Base-by-base conservation (phyloP, 2,329 filamentous ascomycete genomes). In the Phialophora expanda region DNA sequence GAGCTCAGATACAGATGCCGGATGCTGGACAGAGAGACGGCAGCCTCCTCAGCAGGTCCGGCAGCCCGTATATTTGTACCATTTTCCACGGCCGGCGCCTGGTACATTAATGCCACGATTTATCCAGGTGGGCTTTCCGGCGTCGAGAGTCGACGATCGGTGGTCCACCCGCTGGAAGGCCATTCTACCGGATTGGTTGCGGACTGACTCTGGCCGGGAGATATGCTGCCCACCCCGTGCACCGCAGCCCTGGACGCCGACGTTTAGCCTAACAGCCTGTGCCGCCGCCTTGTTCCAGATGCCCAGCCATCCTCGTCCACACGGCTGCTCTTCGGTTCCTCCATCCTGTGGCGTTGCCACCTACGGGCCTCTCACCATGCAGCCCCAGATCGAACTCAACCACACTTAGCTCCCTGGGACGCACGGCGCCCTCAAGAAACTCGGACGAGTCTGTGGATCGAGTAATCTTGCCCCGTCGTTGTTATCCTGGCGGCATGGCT, bases 191-290 rank as follows among this genome's bases (percentile, higher is more conserved):
- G 56, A 68, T 66, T 68, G 66, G 66, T 66, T 48, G 53, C 63
- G 66, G 65, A 67, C 62, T 46, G 53, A 44, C 38, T 24, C 22
- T 38, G 48, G 54, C 34, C 44, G 46, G 53, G 57, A 38, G 20
- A 32, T 44, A 41, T 41, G 3, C 38, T 41, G 38, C 38, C 38
- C 14, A 41, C 17, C 38, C 38, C 5, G 12, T 17, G 2, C 14
- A 17, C 12, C 2, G 26, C 26, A 26, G 4, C 26, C 26, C 26
- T 8, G 22, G 11, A 12, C 26, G 57, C 67, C 67, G 67, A 67
- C 53, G 11, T 65, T 69, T 65, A 69, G 67, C 67, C 67, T 69
- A 65, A 67, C 58, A 65, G 62, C 58, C 58, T 60, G 46, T 50
- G 46, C 44, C 44, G 46, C 48, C 4, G 46, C 55, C 55, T 12